Base-by-base conservation (phyloP, 371 early-diverging fungal genomes). In the Mucor plumbeus region DNA sequence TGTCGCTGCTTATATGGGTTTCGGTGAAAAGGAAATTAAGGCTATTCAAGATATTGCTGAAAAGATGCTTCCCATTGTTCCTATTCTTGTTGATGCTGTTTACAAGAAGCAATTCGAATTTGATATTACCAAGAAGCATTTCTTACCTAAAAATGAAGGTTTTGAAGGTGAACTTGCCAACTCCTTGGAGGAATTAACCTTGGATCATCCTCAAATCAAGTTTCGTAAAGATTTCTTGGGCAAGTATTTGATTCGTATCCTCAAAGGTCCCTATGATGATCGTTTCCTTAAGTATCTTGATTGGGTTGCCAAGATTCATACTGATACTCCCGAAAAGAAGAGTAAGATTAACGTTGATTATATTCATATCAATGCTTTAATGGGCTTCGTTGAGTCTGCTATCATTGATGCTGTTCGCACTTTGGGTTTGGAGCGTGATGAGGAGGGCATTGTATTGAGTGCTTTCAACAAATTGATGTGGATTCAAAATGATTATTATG, bases 401-500 rank as follows among this genome's bases (percentile, higher is more conserved):
- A 66, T 94, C 35, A 83, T 86, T 5, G 88, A 84, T 39, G 87
- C 88, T 13, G 48, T 94, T 43, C 71, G 85, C 53, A 85, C 85
- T 8, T 66, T 88, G 38, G 81, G 84, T 55, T 74, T 90, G 66
- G 89, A 89, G 34, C 78, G 84, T 8, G 87, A 86, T 11, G 80
- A 81, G 0, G 81, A 90, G 50, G 71, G 76, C 50, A 76, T 78
- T 40, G 88, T 88, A 31, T 77, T 92, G n/a, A 72, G 81, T 6
- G 95, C 95, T 1, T 93, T 92, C 68, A 88, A 85, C 78, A 95
- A 95, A 81, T 79, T 95, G 40, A 80, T 95, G 35, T 95, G 95
- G 95, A 85, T 95, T 63, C 95, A 95, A 79, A 95, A 91, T 68
- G 95, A 95, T 70, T 84, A 90, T 61, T 95, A 93, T 78, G 88